A percentile compares a stretch with the other conserved stretches of the same genome.
Conservation (phyloP, 306 rosid genomes). For the Sicyos edulis region DNA sequence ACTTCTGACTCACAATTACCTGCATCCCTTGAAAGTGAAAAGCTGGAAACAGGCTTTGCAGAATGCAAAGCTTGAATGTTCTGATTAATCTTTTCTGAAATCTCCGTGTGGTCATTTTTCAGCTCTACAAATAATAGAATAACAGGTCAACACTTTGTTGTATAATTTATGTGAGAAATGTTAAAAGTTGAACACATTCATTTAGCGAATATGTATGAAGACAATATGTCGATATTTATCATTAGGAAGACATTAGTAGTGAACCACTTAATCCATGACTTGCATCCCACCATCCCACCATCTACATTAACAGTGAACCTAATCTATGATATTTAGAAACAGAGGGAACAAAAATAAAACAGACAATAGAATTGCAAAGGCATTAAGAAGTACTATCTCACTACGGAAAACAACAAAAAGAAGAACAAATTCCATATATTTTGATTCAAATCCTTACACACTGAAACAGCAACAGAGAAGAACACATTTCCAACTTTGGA, state of each 20-base stretch:
- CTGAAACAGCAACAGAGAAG: neutral
- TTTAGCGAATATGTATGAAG: too few relatives aligned
- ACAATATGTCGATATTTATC: too few relatives aligned
- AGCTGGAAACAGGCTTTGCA: slow-evolving; percentile 41
- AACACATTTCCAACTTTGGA: neutral
- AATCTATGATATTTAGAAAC: too few relatives aligned
- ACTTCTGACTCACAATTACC: slow-evolving; percentile 31
- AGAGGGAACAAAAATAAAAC: too few relatives aligned
- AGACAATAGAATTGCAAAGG: neutral
- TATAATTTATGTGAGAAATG: neutral
- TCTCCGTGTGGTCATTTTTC: slow-evolving; percentile 60
- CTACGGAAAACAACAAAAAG: neutral
- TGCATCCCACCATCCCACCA: too few relatives aligned
- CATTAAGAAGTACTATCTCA: neutral
- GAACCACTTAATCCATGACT: too few relatives aligned
- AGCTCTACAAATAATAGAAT: slow-evolving; percentile 14
- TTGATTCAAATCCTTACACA: neutral
- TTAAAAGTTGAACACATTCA: too few relatives aligned
- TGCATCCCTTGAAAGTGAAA: slow-evolving; percentile 32
- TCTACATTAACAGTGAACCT: too few relatives aligned
- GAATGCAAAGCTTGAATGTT: slow-evolving; percentile 64
- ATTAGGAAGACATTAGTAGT: too few relatives aligned
- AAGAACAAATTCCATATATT: neutral
- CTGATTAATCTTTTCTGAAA: slow-evolving; percentile 60
- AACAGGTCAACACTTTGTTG: neutral